Conservation (phyloP, 768 basidiomycete species). For the Trametes gibbosa region DNA sequence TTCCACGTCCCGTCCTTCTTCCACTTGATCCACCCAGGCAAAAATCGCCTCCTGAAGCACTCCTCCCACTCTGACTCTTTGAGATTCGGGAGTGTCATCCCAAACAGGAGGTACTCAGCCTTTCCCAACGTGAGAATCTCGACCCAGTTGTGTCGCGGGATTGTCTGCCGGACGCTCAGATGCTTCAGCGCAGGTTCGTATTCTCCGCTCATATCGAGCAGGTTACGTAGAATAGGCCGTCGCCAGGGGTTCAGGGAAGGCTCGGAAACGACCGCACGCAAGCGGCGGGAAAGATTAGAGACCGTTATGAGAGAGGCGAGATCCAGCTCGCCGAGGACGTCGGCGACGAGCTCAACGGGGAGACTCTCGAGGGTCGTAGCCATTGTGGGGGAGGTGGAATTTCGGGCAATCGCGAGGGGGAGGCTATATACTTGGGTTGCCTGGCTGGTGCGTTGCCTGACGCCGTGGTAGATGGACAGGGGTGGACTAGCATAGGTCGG, state of each 20-base stretch:
- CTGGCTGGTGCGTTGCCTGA: not conserved
- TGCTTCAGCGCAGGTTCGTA: slow-evolving; percentile 55
- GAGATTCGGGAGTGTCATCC: slow-evolving; percentile 68
- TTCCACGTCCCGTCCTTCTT: slow-evolving; percentile 64
- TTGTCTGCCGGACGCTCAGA: slow-evolving; percentile 58
- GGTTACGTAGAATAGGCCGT: slow-evolving; percentile 58
- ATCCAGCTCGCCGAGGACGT: slow-evolving; percentile 68
- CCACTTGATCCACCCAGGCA: slow-evolving; percentile 75
- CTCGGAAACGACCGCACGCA: slow-evolving; percentile 60
- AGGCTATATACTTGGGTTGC: not conserved
- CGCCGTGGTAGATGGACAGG: not conserved
- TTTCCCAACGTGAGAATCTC: slow-evolving; percentile 66
- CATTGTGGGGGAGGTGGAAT: not conserved
- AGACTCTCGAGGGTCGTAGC: slow-evolving; percentile 41
- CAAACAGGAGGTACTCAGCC: slow-evolving; percentile 62
- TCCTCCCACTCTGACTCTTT: slow-evolving; percentile 71
- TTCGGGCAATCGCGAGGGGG: not conserved
- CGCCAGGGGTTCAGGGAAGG: slow-evolving; percentile 74
- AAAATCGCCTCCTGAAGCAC: slow-evolving; percentile 65
- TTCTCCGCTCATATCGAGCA: slow-evolving; percentile 33
- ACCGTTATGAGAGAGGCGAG: slow-evolving; percentile 54
- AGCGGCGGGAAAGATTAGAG: slow-evolving; percentile 58
- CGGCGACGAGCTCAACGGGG: slow-evolving; percentile 76
- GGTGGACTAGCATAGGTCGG: not conserved
- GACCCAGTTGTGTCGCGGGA: slow-evolving; percentile 79